phyloP scores from a whole-genome alignment of 2,329 filamentous ascomycete species.

The Fusarium musae region DNA sequence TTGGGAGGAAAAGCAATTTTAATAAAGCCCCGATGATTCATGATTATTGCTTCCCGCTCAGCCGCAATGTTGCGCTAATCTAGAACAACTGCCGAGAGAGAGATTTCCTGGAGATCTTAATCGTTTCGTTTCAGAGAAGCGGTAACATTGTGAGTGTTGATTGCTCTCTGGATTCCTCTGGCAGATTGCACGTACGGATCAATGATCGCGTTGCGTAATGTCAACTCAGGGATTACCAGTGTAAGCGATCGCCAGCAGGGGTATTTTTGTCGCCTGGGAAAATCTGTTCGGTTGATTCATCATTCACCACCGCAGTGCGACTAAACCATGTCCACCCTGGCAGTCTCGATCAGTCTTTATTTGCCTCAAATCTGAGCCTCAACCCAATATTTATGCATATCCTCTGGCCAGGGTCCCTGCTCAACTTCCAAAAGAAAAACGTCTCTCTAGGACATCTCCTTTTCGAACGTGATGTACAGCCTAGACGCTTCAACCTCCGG shows the following conservation, averaged over 20 bases:
- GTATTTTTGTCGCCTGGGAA: fast-evolving
- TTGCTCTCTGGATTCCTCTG: fast-evolving
- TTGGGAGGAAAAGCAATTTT: neutral
- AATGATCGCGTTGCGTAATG: neutral
- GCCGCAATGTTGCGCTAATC: fast-evolving
- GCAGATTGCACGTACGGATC: too few relatives aligned
- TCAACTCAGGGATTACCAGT: fast-evolving
- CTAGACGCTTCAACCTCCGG: neutral
- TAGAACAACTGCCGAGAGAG: neutral
- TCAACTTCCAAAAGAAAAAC: too few relatives aligned
- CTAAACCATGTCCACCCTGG: neutral
- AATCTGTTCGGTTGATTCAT: fast-evolving
- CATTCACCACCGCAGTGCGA: fast-evolving
- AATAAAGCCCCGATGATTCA: neutral
- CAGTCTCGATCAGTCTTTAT: neutral
- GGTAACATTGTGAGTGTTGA: fast-evolving
- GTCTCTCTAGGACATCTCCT: fast-evolving
- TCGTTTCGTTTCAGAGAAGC: fast-evolving
- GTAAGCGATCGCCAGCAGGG: neutral
- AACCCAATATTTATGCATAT: neutral
- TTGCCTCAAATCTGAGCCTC: neutral
- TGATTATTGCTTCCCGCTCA: neutral
- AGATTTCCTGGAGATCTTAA: fast-evolving
- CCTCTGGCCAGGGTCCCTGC: neutral
- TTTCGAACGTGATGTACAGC: neutral